Evolutionary conservation across 2,329 filamentous ascomycete genomes (phyloP).

Genomic region (Sclerotinia minor): DNA sequence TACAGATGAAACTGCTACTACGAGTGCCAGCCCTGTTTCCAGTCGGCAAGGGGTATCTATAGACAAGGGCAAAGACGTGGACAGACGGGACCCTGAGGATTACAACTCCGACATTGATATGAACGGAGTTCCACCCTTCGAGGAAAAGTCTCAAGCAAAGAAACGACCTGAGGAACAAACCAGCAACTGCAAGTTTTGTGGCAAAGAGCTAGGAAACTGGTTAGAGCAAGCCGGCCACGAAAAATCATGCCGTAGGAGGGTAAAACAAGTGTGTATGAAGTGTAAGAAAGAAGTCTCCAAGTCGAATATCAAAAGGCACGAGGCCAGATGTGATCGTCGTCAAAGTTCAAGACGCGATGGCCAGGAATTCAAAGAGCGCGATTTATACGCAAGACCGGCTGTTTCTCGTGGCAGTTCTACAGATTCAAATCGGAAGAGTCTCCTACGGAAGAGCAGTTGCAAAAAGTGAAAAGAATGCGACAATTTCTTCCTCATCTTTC

Average conservation of each 20-base stretch:
- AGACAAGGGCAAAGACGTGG: neutral
- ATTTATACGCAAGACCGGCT: neutral
- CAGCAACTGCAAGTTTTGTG: neutral
- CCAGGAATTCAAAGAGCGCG: neutral
- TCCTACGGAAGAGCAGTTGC: neutral
- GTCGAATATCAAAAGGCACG: neutral
- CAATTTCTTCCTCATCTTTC: neutral
- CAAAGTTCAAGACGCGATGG: neutral
- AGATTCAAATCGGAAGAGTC: no score
- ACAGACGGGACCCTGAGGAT: neutral
- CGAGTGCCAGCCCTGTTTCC: neutral
- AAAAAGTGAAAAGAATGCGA: slow-evolving; percentile 6
- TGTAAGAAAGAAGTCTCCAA: neutral
- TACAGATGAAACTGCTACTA: neutral
- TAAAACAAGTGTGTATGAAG: neutral
- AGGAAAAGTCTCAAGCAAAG: neutral
- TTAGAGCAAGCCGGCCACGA: neutral
- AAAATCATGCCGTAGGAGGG: neutral
- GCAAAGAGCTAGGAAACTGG: neutral
- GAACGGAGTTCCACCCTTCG: neutral
- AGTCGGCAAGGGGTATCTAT: neutral
- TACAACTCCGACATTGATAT: neutral
- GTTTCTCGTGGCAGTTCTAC: neutral
- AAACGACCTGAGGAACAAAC: neutral
- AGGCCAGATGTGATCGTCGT: slow-evolving; percentile 1